Conservation (phyloP, 2,329 filamentous ascomycete genomes). For the Fusarium goolgardi region DNA sequence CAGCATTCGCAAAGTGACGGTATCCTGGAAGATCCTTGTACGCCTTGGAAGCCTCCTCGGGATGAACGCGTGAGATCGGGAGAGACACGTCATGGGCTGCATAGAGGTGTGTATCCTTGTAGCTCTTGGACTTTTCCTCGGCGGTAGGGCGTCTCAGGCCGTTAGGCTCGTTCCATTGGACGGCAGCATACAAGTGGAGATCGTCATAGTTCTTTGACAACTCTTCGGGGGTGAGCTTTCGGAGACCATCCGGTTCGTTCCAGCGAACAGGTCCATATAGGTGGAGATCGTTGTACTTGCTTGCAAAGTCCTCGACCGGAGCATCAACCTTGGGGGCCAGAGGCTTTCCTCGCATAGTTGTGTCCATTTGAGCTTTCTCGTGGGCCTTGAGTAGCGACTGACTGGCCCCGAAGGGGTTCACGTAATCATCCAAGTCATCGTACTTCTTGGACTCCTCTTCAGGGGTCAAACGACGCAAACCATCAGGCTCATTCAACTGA, state of each 20-base stretch:
- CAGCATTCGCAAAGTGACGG: constrained; percentile 47
- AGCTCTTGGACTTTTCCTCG: constrained; percentile 56
- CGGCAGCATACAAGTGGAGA: constrained; percentile 52
- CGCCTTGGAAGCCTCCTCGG: constrained; percentile 48
- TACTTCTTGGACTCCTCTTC: constrained; percentile 49
- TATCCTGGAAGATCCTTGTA: constrained; percentile 49
- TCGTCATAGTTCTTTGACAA: constrained; percentile 56
- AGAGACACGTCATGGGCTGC: constrained; percentile 43
- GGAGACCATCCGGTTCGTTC: constrained; percentile 57
- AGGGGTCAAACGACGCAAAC: constrained; percentile 45
- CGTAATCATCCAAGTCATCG: constrained; percentile 54
- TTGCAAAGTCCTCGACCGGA: constrained; percentile 43
- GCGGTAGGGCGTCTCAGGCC: constrained; percentile 47
- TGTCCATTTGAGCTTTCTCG: constrained; percentile 47
- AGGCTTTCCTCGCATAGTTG: constrained; percentile 52
- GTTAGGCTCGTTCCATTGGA: constrained; percentile 54
- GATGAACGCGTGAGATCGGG: constrained; percentile 36
- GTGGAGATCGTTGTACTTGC: constrained; percentile 57
- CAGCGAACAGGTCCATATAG: constrained; percentile 54
- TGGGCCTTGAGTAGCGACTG: constrained; percentile 47
- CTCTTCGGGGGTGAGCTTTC: constrained; percentile 50
- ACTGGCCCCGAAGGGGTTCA: constrained; percentile 51
- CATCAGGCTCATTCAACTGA: constrained; percentile 49
- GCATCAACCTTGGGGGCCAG: constrained; percentile 52
- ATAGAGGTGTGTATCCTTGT: constrained; percentile 53